Evolutionary conservation across 805 yeast species (phyloP), one percentile per base, ranked within the genome.

Genomic region (Pichia heedii): DNA sequence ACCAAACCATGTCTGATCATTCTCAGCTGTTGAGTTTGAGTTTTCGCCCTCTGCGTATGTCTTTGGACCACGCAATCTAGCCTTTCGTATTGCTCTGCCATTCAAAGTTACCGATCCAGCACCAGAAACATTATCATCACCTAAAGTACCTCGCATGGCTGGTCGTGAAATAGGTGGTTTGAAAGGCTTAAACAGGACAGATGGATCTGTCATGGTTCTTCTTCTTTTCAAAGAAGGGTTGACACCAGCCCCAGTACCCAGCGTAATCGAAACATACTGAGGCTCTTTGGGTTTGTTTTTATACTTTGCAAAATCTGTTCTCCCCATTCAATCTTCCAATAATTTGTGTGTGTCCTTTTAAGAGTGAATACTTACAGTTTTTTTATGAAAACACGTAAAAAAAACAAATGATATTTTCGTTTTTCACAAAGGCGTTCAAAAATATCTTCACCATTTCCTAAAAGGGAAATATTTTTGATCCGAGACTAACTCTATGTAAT

Each of bases 201-300:
- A 61, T 2, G 85, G 73, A 41, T 77, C 79, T 3, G 70, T 68
- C 19, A 73, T 68, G 16, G 73, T 66, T 20, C 81, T 67, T 8
- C 80, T 67, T 9, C 83, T 79, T 36, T 80, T 66, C 39, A 74
- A 70, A 9, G 71, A 70, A 16, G 70, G 68, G n/a, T 77, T 72
- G 0, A 83, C 68, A 0, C 84, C 83, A 1, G 84, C 84, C 1
- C 89, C 90, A 1, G 79, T 74, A 2, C 88, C 89, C 27, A 79
- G 63, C 32, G 70, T 74, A 43, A 66, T 66, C 5, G 46, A 53
- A 3, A 52, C 42, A 36, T 42, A 49, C 10, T 37, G 22, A 1
- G 49, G 53, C 26, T 51, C 54, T 24, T 43, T 37, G 4, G 48
- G 53, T 13, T 43, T 48, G 29, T 34, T 44, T n/a, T 45, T 49